Percentiles rank a stretch among this genome's conserved stretches.
These are phyloP conservation scores for Leccinum disarticulatum DNA, from an alignment of 768 basidiomycete genomes.

Conservation along the genomic window DNA sequence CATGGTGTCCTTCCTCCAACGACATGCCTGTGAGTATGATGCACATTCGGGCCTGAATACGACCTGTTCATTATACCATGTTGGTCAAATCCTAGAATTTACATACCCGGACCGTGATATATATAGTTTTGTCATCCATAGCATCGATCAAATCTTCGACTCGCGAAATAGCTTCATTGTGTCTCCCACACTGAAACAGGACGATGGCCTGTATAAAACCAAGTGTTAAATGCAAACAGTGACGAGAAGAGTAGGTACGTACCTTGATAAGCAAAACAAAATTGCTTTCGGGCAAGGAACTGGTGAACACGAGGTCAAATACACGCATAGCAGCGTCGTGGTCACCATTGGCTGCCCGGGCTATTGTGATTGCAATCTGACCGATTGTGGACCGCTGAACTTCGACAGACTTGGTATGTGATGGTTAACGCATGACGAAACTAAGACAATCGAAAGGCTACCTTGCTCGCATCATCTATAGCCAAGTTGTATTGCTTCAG, in stretches of 20 bases:
- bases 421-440: background rate
- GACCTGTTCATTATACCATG: background rate
- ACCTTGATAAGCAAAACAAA: constrained; percentile 17
- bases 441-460: background rate
- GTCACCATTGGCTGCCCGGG: background rate
- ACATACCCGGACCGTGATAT: constrained; percentile 7
- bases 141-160: constrained; percentile 2
- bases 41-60: constrained; percentile 7
- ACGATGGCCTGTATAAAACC: constrained; percentile 3
- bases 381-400: constrained; percentile 7
- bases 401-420: constrained; percentile 2
- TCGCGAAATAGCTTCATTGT: background rate
- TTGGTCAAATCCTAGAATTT: background rate
- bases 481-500: background rate
- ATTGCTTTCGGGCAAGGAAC: background rate
- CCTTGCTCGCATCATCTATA: constrained; percentile 7
- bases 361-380: constrained; percentile 10
- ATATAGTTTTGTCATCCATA: background rate
- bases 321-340: background rate
- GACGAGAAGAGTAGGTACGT: rapidly evolving
- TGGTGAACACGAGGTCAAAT: constrained; percentile 12
- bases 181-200: constrained; percentile 6
- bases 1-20: background rate
- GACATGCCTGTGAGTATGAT: background rate
- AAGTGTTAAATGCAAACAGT: background rate